Evolutionary conservation across 1,284 basidiomycete species (phyloP), one percentile per base, ranked within the genome.

Genomic region (Fistulina hepatica): DNA sequence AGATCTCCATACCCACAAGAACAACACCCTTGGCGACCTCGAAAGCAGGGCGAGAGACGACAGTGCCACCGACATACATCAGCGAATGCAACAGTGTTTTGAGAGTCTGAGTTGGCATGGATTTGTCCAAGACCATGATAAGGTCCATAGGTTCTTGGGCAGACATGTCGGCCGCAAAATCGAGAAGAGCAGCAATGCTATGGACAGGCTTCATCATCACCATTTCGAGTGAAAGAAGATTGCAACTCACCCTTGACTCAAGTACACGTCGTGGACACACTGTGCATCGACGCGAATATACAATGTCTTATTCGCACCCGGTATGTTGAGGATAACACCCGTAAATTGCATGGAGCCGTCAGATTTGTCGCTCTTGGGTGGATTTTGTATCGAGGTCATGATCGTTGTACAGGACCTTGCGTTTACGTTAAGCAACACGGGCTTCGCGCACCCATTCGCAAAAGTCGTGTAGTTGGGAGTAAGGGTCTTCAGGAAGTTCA

Each of bases 281-380:
- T 84, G 83, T 46, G 81, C 81, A 51, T 85, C 77, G 36, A 88
- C 78, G 50, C n/a, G n/a, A n/a, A n/a, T n/a, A n/a, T 85, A 88
- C 26, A 88, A 62, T 12, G 80, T 84, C 61, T 73, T 81, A 23
- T 72, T 60, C 44, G 70, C 65, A 37, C 69, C 75, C 17, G 81
- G 81, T n/a, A 84, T 54, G 39, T 78, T 73, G 41, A 88, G 69
- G 20, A 88, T 75, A 28, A 84, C 69, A 17, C 82, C 83, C 22
- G 85, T 77, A 53, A 86, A 86, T n/a, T n/a, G n/a, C n/a, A n/a
- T n/a, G n/a, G n/a, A n/a, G n/a, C n/a, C n/a, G n/a, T n/a, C n/a
- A n/a, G n/a, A n/a, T n/a, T n/a, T n/a, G n/a, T n/a, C n/a, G n/a
- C n/a, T n/a, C n/a, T n/a, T n/a, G n/a, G n/a, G n/a, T n/a, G n/a